Evolutionary conservation across 768 basidiomycete species (phyloP), one percentile per base, ranked within the genome.

Genomic region (Boletus barrowsii): DNA sequence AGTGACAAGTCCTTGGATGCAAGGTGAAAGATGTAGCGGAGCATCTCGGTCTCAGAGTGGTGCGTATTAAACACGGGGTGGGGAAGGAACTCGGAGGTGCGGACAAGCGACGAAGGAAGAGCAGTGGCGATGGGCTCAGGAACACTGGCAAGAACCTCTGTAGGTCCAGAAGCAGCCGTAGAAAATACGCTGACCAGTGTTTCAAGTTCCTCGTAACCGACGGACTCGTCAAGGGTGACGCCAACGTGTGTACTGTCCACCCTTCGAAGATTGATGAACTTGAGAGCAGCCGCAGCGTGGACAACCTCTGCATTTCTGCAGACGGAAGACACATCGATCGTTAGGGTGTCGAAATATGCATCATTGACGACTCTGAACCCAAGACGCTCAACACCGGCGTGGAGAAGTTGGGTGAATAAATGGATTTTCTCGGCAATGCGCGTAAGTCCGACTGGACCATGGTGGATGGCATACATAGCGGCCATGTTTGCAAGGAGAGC

Each of bases 401-500:
- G 85, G 62, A 98, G 81, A 50, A 92, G 78, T 52, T 87, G 84
- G 0, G 97, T 88, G 61, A 92, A 83, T 18, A 84, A 79, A 70
- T 98, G 93, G n/a, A 98, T 90, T 73, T 90, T 93, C 67, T 81
- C 76, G 18, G 93, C 94, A 58, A 98, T 98, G 43, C 83, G 83
- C 54, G 78, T 76, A 29, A 99, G 79, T 53, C 95, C 94, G 42
- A 76, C 79, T 0, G 97, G 90, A 11, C 97, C 97, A 66, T 99
- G 97, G 70, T 97, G 98, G 20, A 98, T 84, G 7, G 94, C 94
- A 67, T 93, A 94, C 96, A 99, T 98, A 35, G 95, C 94, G 18
- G 97, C 93, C 93, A 98, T 98, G 73, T 99, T 99, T 18, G 97
- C 97, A 26, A 99, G 88, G 17, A 99, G 83, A 0, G 93, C 97